Percentiles rank a stretch among this genome's conserved stretches.
Conservation (phyloP, 139 green algal genomes). For the Coccomyxa sp. region DNA sequence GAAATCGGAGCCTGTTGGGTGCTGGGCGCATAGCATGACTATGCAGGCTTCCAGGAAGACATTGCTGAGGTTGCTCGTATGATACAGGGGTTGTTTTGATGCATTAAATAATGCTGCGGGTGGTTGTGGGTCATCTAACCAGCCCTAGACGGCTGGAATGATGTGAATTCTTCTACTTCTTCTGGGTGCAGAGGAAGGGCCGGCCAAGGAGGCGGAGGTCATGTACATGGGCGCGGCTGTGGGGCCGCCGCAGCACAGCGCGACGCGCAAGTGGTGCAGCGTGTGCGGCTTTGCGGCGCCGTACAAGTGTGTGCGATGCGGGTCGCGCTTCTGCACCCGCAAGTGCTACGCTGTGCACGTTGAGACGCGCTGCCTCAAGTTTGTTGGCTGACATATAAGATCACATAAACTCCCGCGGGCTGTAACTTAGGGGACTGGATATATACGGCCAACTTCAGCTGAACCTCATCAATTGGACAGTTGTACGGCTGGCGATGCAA, state of each 20-base stretch:
- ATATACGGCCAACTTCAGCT: no score
- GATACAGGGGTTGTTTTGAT: background rate
- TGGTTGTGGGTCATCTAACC: no score
- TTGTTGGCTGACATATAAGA: conserved; percentile 40
- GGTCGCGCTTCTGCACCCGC: conserved; percentile 63
- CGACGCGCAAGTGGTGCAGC: conserved; percentile 23
- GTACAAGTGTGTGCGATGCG: conserved; percentile 80
- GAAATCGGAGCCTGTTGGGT: no score
- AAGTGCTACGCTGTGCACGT: conserved; percentile 66
- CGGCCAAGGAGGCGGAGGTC: background rate
- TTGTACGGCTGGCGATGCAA: no score
- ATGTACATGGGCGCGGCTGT: conserved; percentile 10
- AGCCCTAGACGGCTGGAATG: no score
- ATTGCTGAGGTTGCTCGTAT: background rate
- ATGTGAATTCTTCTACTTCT: no score
- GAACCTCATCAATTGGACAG: no score
- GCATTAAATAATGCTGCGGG: background rate
- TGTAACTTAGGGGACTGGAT: no score
- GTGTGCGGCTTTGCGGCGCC: conserved; percentile 32
- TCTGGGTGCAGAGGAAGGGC: background rate
- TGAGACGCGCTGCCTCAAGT: conserved; percentile 85
- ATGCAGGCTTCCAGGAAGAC: no score
- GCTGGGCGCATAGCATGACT: no score
- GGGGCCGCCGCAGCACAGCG: conserved; percentile 65
- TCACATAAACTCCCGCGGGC: no score